Percentiles rank a stretch among this genome's conserved stretches.
These are phyloP conservation scores for Euphorbia corollata DNA, from an alignment of 441 rosid genomes.

Conservation along the genomic window DNA sequence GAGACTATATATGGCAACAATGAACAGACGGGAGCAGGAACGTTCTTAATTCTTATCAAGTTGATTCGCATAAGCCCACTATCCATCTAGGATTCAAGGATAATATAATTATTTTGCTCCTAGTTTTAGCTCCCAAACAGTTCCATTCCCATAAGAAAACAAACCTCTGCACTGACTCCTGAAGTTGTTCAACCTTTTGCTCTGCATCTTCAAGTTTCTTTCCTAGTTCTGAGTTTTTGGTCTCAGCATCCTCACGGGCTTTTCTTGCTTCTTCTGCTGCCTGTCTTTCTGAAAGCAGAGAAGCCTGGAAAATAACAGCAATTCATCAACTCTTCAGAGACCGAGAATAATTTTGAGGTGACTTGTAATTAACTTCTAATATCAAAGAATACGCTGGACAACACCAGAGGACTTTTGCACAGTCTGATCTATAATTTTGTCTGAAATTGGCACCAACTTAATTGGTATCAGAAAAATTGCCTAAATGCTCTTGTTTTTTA, in stretches of 20 bases:
- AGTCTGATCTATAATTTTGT: neutral
- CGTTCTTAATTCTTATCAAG: slow-evolving; percentile 9
- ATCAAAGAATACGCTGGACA: neutral
- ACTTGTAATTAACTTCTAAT: neutral
- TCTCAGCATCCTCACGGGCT: slow-evolving; percentile 53
- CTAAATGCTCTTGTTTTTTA: neutral
- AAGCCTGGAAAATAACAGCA: slow-evolving; percentile 44
- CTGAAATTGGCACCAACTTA: neutral
- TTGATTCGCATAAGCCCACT: neutral
- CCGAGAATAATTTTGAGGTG: slow-evolving; percentile 3
- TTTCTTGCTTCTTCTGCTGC: slow-evolving; percentile 60
- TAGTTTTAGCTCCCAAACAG: slow-evolving; percentile 8
- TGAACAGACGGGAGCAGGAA: neutral
- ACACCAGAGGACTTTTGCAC: neutral
- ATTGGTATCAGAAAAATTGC: neutral
- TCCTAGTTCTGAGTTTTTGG: slow-evolving; percentile 59
- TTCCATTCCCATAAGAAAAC: slow-evolving; percentile 21
- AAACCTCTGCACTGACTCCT: slow-evolving; percentile 95
- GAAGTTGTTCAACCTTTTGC: slow-evolving; percentile 78
- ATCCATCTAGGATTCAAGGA: neutral
- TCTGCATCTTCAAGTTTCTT: slow-evolving; percentile 77
- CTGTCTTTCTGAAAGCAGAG: slow-evolving; percentile 58
- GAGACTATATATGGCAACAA: neutral
- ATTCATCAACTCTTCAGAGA: slow-evolving; percentile 18
- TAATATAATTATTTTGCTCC: neutral